These are phyloP conservation scores for Caloboletus firmus DNA, from an alignment of 1,284 basidiomycete species.

Conservation along the genomic window DNA sequence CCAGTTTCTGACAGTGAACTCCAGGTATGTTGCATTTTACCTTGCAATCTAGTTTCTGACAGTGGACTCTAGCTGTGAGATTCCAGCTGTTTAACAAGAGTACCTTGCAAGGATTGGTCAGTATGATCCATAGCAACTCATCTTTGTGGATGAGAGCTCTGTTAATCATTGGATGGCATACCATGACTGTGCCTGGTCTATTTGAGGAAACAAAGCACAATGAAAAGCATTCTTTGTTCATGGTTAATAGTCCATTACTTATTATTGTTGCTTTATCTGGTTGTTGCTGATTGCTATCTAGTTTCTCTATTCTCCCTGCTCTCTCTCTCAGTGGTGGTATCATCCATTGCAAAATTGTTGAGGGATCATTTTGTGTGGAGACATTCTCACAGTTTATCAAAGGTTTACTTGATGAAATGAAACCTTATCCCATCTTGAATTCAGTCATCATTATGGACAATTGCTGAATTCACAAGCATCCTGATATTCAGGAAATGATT, in stretches of 20 bases:
- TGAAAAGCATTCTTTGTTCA: neutral
- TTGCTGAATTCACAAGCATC: neutral
- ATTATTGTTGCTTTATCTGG: neutral
- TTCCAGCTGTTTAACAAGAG: no score
- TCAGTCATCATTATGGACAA: neutral
- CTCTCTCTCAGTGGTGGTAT: slow-evolving; percentile 3
- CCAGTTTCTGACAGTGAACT: no score
- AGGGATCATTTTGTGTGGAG: slow-evolving; percentile 1
- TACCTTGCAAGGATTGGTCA: slow-evolving; percentile 18
- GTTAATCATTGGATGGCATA: no score
- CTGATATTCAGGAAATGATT: neutral
- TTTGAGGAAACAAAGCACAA: neutral
- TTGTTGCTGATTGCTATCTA: neutral
- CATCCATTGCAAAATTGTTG: neutral
- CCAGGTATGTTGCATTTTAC: no score
- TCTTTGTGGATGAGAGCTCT: no score
- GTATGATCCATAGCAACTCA: no score
- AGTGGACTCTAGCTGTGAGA: no score
- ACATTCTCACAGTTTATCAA: neutral
- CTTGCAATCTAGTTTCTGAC: no score
- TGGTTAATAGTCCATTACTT: neutral
- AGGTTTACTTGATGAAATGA: neutral
- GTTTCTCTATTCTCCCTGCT: slow-evolving; percentile 7
- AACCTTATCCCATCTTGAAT: neutral
- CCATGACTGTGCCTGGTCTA: no score